A percentile compares a stretch with the other conserved stretches of the same genome.
phyloP scores from a whole-genome alignment of 129 eudicot species.

The Escallonia rubra region DNA sequence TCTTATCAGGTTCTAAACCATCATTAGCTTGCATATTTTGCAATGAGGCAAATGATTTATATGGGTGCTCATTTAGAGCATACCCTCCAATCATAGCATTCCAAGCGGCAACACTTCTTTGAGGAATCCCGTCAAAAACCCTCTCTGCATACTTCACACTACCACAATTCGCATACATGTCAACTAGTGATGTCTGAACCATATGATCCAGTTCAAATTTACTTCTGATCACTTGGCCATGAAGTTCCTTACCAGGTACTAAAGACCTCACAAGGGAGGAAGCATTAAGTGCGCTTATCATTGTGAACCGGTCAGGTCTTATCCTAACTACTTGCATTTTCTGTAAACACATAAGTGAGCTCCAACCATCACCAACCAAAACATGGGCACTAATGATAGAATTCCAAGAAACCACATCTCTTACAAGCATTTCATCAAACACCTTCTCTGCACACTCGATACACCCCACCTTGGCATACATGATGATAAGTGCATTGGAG shows the following conservation, averaged over 20 bases:
- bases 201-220: slow-evolving; percentile 34
- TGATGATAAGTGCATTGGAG: slow-evolving; percentile 8
- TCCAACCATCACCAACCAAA: slow-evolving; percentile 45
- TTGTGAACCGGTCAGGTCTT: slow-evolving; percentile 53
- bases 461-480: slow-evolving; percentile 3
- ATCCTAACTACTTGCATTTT: slow-evolving; percentile 37
- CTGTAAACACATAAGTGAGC: slow-evolving; percentile 41
- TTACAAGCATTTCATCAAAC: slow-evolving; percentile 34
- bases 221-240: slow-evolving; percentile 39
- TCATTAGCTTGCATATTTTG: slow-evolving; percentile 43
- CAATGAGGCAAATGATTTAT: slow-evolving; percentile 43
- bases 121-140: slow-evolving; percentile 24
- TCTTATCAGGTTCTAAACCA: slow-evolving; percentile 42
- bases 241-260: slow-evolving; percentile 66
- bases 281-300: slow-evolving; percentile 47
- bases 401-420: slow-evolving; percentile 28
- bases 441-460: slow-evolving; percentile 9
- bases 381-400: slow-evolving; percentile 66
- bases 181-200: slow-evolving; percentile 63
- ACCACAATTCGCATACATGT: slow-evolving; percentile 77
- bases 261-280: slow-evolving; percentile 34
- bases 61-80: slow-evolving; percentile 24
- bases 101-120: slow-evolving; percentile 44
- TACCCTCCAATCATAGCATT: slow-evolving; percentile 69
- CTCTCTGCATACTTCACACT: slow-evolving; percentile 53